Evolutionary conservation across 148 eudicot genomes (phyloP).

Genomic region (Amaranthus cruentus): DNA sequence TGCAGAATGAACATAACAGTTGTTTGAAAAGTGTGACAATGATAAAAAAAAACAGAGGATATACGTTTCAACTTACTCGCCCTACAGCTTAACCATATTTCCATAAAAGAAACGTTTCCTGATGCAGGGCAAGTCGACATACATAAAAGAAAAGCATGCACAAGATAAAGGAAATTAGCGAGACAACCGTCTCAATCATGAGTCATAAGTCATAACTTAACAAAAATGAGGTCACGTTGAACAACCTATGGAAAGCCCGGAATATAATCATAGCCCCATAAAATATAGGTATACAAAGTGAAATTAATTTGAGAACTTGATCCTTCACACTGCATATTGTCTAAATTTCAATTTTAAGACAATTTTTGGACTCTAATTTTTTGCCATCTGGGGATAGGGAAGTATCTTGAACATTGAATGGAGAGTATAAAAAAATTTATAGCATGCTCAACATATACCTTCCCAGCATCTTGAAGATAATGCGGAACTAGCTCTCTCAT

Average conservation of each 20-base stretch:
- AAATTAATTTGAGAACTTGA: too few species aligned
- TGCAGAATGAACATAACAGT: too few species aligned
- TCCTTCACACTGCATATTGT: too few species aligned
- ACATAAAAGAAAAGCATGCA: neutral
- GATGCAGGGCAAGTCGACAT: neutral
- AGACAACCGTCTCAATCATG: neutral
- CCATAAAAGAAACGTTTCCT: neutral
- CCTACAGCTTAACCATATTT: too few species aligned
- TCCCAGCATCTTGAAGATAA: slow-evolving; percentile 93
- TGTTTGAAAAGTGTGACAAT: too few species aligned
- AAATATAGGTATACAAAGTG: too few species aligned
- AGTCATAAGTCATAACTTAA: neutral
- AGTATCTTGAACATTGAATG: neutral
- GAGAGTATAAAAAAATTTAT: neutral
- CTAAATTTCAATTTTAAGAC: too few species aligned
- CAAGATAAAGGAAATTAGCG: neutral
- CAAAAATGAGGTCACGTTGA: neutral
- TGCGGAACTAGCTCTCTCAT: slow-evolving; percentile 95
- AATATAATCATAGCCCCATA: too few species aligned
- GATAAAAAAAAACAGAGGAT: too few species aligned
- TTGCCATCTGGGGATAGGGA: too few species aligned
- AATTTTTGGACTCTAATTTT: too few species aligned
- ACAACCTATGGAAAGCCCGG: neutral
- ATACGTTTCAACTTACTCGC: too few species aligned
- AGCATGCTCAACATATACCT: slow-evolving; percentile 38